A percentile compares a stretch with the other conserved stretches of the same genome.
Evolutionary conservation across 306 rosid genomes (phyloP).

Genomic region (Dryas drummondii): DNA sequence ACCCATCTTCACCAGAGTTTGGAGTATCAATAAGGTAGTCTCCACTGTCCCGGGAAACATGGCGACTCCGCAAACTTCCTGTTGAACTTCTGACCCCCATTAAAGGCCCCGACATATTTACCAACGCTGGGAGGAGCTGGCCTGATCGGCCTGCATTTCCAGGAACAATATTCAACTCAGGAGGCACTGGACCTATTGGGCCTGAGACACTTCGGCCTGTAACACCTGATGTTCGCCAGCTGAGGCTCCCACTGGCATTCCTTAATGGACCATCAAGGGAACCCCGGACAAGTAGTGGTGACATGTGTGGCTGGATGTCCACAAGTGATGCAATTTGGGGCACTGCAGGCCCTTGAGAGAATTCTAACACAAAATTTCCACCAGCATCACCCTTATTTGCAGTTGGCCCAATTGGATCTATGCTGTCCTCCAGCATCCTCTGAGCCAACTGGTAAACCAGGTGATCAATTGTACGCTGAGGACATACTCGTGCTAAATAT

Average conservation of each 20-base stretch:
- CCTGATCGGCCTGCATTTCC: conserved; percentile 89
- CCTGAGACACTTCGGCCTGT: conserved; percentile 97
- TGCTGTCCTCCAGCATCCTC: conserved; percentile 89
- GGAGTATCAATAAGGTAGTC: conserved; percentile 98
- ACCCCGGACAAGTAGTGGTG: conserved; percentile 98
- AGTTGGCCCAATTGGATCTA: conserved; percentile 63
- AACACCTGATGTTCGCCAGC: conserved; percentile 97
- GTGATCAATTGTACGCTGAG: conserved; percentile 98
- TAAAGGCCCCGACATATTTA: conserved; percentile 97
- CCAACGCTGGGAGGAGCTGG: conserved; percentile 89
- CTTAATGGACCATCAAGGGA: conserved; percentile 97
- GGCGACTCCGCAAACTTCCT: conserved; percentile 93
- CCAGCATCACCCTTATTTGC: conserved; percentile 67
- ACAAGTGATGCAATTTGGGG: conserved; percentile 83
- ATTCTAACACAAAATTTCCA: conserved; percentile 87
- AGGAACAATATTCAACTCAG: conserved; percentile 83
- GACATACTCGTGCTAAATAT: conserved; percentile 94
- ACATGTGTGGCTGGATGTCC: conserved; percentile 98
- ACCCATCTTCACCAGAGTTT: conserved; percentile 94
- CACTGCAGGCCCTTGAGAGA: conserved; percentile 93
- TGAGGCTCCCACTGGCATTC: conserved; percentile 96
- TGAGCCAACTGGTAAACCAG: conserved; percentile 95
- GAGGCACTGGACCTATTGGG: conserved; percentile 97
- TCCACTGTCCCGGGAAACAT: conserved; percentile 97
- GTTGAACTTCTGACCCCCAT: conserved; percentile 99